Percentiles rank a stretch among this genome's conserved stretches.
Evolutionary conservation across 352 stramenopile species (phyloP).

Genomic region (Phytopythium cucurbitacearum): DNA sequence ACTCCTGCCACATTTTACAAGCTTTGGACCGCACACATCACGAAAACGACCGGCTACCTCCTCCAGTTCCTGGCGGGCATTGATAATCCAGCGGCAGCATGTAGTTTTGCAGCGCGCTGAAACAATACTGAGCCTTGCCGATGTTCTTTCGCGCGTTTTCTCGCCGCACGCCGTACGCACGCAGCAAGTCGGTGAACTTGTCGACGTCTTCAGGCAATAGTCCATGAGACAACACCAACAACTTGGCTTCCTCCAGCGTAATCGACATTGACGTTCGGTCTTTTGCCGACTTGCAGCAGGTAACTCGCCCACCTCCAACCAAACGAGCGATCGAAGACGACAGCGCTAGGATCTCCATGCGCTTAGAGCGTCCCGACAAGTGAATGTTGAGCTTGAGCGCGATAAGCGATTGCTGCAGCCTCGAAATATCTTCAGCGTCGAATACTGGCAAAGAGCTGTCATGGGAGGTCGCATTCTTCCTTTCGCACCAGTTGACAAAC

Average conservation of each 20-base stretch:
- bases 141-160: constrained; percentile 89
- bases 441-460: constrained; percentile 15
- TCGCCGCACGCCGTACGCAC: constrained; percentile 70
- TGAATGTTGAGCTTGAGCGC: constrained; percentile 39
- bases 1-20: background rate
- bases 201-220: constrained; percentile 47
- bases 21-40: constrained; percentile 10
- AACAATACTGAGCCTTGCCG: constrained; percentile 80
- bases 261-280: constrained; percentile 97
- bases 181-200: constrained; percentile 57
- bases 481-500: constrained; percentile 35
- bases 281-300: constrained; percentile 97
- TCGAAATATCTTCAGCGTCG: constrained; percentile 21
- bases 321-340: constrained; percentile 66
- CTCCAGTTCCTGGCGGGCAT: constrained; percentile 77
- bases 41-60: constrained; percentile 56
- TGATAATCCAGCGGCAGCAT: constrained; percentile 75
- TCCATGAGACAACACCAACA: constrained; percentile 54
- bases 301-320: constrained; percentile 88
- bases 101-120: constrained; percentile 80
- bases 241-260: constrained; percentile 89
- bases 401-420: constrained; percentile 26
- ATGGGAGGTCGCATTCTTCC: constrained; percentile 15
- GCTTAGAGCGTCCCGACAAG: constrained; percentile 54
- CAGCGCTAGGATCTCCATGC: constrained; percentile 76